These are phyloP conservation scores for Chaetomium cochliodes DNA, from an alignment of 495 filamentous ascomycete genomes.

Conservation along the genomic window DNA sequence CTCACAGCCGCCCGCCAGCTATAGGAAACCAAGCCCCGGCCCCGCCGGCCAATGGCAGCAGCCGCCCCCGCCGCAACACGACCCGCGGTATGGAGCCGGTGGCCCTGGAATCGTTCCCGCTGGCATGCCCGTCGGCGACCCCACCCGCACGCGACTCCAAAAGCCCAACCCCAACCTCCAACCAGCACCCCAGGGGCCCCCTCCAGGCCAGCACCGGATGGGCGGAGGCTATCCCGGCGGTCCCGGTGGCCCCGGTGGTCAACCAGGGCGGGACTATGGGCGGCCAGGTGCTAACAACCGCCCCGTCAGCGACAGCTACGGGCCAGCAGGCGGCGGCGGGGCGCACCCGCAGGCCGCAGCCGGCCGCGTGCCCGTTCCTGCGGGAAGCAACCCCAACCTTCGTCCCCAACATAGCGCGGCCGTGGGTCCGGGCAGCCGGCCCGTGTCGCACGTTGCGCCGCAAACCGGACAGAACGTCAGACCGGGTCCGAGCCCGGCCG, in stretches of 20 bases:
- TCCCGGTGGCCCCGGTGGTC: neutral
- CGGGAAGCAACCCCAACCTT: constrained; percentile 24
- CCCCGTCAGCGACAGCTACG: constrained; percentile 33
- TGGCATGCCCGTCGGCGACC: constrained; percentile 31
- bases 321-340: constrained; percentile 22
- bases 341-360: constrained; percentile 20
- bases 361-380: constrained; percentile 6
- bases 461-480: constrained; percentile 26
- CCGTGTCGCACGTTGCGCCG: constrained; percentile 29
- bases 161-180: constrained; percentile 39
- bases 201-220: constrained; percentile 30
- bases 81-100: constrained; percentile 14
- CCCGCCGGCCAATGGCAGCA: constrained; percentile 21
- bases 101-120: constrained; percentile 12
- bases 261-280: constrained; percentile 18
- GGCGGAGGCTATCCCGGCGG: constrained; percentile 4
- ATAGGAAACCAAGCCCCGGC: constrained; percentile 45
- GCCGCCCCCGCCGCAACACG: constrained; percentile 23
- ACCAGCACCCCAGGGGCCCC: constrained; percentile 28
- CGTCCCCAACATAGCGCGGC: constrained; percentile 17
- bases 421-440: constrained; percentile 3
- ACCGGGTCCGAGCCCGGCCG: constrained; percentile 10
- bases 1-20: constrained; percentile 43
- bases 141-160: constrained; percentile 36
- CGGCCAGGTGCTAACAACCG: constrained; percentile 22